Percentiles rank a stretch among this genome's conserved stretches.
phyloP scores from a whole-genome alignment of 192 early-diverging fungal genomes.

The Linnemannia zychae region DNA sequence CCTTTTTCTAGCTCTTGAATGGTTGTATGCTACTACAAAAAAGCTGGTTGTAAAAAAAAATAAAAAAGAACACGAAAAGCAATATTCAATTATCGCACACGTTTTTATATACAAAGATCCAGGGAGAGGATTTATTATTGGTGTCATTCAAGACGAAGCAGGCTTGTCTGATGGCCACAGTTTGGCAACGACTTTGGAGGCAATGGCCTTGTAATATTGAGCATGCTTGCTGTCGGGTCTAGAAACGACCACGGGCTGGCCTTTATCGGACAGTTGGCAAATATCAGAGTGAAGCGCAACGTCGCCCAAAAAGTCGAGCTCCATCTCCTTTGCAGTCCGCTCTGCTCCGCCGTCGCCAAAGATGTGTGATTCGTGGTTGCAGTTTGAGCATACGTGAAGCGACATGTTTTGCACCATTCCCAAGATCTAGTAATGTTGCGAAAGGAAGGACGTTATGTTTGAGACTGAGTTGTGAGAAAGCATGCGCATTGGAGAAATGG shows the following conservation, averaged over 20 bases:
- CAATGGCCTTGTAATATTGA: constrained; percentile 64
- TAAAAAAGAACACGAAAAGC: background rate
- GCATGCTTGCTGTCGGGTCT: constrained; percentile 66
- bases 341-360: constrained; percentile 79
- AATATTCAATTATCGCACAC: background rate
- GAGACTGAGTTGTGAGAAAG: background rate
- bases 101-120: too few relatives aligned
- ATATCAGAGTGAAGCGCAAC: constrained; percentile 85
- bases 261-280: constrained; percentile 77
- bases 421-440: constrained; percentile 70
- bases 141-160: background rate
- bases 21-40: background rate
- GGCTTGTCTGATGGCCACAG: constrained; percentile 34
- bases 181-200: constrained; percentile 59
- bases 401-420: constrained; percentile 94
- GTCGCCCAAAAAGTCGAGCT: constrained; percentile 78
- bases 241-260: constrained; percentile 77
- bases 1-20: background rate
- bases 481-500: background rate
- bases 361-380: constrained; percentile 81
- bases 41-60: background rate
- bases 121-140: constrained; percentile 1
- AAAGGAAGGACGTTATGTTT: background rate
- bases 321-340: constrained; percentile 73
- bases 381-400: constrained; percentile 83